Conservation (phyloP, 2,329 filamentous ascomycete genomes). For the Amauroascus verrucosus region DNA sequence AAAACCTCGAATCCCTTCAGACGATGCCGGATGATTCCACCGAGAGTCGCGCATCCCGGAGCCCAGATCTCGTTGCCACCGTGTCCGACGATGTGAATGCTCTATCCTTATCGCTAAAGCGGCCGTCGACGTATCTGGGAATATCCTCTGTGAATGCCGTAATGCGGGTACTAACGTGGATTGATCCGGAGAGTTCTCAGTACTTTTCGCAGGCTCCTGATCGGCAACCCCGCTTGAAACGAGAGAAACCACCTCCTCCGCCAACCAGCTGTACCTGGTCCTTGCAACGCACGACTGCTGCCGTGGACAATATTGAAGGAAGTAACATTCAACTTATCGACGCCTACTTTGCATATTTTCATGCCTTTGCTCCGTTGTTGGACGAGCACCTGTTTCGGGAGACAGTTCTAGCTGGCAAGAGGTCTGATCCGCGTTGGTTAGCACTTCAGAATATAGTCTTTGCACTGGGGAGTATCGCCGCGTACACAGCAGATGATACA, state of each 20-base stretch:
- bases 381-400: conserved; percentile 61
- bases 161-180: conserved; percentile 56
- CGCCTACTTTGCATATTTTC: conserved; percentile 64
- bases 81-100: conserved; percentile 64
- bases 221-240: conserved; percentile 28
- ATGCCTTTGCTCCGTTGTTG: conserved; percentile 62
- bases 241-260: conserved; percentile 33
- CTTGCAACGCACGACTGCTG: not conserved
- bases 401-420: conserved; percentile 51
- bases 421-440: conserved; percentile 60
- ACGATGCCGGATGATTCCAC: conserved; percentile 58
- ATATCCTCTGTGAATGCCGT: conserved; percentile 67
- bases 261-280: conserved; percentile 24
- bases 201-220: conserved; percentile 38
- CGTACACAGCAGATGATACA: conserved; percentile 52
- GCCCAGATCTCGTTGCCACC: conserved; percentile 47
- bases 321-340: conserved; percentile 61
- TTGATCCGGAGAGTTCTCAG: conserved; percentile 42
- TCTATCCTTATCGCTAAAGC: conserved; percentile 51
- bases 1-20: conserved; percentile 53
- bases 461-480: conserved; percentile 61
- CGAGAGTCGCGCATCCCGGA: conserved; percentile 37
- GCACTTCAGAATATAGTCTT: conserved; percentile 67
- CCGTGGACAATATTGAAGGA: conserved; percentile 33
- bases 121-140: conserved; percentile 56